Evolutionary conservation across 805 yeast genomes (phyloP).

Genomic region (Wickerhamomyces pijperi): DNA sequence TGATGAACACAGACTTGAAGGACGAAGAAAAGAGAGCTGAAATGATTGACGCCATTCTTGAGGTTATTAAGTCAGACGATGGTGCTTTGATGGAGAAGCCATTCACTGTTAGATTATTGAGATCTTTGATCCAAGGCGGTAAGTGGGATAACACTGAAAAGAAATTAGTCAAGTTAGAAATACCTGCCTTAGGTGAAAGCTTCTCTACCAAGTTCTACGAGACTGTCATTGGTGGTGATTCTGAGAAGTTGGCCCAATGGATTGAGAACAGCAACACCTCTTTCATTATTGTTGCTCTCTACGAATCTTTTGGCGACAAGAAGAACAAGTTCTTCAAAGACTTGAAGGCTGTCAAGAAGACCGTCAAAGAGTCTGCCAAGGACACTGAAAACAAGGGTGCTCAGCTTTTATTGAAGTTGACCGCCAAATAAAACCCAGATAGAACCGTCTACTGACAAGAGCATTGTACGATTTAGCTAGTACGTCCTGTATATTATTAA

Average conservation of each 20-base stretch:
- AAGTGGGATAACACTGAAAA: constrained; percentile 64
- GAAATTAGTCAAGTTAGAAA: constrained; percentile 32
- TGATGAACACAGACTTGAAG: constrained; percentile 41
- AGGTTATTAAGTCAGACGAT: constrained; percentile 57
- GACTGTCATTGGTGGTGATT: constrained; percentile 38
- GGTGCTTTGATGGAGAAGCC: constrained; percentile 62
- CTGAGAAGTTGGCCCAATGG: constrained; percentile 49
- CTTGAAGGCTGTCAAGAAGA: constrained; percentile 39
- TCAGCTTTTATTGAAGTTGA: constrained; percentile 32
- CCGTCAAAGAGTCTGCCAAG: constrained; percentile 27
- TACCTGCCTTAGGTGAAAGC: constrained; percentile 41
- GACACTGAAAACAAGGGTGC: constrained; percentile 55
- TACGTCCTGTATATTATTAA: no score
- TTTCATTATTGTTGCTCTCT: constrained; percentile 72
- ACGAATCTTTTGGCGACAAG: constrained; percentile 48
- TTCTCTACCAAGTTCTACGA: constrained; percentile 47
- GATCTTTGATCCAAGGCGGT: constrained; percentile 75
- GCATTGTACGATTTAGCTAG: no score
- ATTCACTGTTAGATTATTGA: constrained; percentile 62
- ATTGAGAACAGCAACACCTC: constrained; percentile 56
- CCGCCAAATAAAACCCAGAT: no score
- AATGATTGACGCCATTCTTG: constrained; percentile 46
- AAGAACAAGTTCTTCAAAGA: constrained; percentile 38
- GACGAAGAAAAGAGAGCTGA: constrained; percentile 29
- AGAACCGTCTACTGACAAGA: no score